Percentiles rank a stretch among this genome's conserved stretches.
Evolutionary conservation across 2,329 filamentous ascomycete species (phyloP).

Genomic region (Curvularia sp.): DNA sequence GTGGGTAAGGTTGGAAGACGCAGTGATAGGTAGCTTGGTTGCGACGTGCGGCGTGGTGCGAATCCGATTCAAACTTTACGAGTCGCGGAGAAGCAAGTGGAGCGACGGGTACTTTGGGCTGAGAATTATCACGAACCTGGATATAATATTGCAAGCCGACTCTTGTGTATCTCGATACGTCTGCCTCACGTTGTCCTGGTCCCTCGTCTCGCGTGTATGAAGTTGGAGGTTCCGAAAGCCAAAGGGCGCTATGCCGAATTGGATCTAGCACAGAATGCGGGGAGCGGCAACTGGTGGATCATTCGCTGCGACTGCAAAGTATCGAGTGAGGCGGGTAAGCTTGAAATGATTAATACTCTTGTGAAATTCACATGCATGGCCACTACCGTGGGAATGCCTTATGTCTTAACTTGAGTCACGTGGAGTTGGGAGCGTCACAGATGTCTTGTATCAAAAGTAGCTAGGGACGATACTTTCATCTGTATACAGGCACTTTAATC

Average conservation of each 20-base stretch:
- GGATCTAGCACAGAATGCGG: conserved; percentile 19
- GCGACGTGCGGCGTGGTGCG: conserved; percentile 19
- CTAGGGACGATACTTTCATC: neutral
- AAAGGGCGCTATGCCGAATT: conserved; percentile 20
- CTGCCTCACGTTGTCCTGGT: conserved; percentile 15
- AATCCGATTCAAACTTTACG: conserved; percentile 25
- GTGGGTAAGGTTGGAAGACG: conserved; percentile 1
- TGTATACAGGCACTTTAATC: neutral
- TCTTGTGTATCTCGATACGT: conserved; percentile 8
- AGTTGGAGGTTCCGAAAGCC: conserved; percentile 29
- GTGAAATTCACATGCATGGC: neutral
- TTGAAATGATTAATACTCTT: neutral
- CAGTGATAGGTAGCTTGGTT: conserved; percentile 13
- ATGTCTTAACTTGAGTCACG: neutral
- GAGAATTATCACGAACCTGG: conserved; percentile 26
- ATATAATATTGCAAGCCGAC: conserved; percentile 7
- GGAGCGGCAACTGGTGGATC: conserved; percentile 20
- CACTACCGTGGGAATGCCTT: neutral
- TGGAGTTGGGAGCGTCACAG: neutral
- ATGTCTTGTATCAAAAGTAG: neutral
- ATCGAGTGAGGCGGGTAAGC: neutral
- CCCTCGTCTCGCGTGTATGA: conserved; percentile 24
- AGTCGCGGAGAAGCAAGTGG: conserved; percentile 38
- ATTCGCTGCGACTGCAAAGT: conserved; percentile 4
- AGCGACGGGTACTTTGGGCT: conserved; percentile 60